These are phyloP conservation scores for Vitellaria paradoxa DNA, from an alignment of 179 eudicot species.

Conservation along the genomic window DNA sequence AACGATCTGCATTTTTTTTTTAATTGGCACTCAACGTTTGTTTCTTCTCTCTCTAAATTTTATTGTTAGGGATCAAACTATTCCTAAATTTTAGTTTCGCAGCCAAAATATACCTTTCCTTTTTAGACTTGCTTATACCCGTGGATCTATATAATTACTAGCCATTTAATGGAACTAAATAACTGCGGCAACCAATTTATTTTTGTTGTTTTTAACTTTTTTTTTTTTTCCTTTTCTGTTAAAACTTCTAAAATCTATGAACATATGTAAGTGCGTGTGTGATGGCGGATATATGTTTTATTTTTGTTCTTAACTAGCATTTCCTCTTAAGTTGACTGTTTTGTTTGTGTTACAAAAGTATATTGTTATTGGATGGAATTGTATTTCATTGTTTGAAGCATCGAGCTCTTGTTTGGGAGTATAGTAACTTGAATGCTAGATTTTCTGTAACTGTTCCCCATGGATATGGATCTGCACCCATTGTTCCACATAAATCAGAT, in stretches of 20 bases:
- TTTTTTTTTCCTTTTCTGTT: neutral
- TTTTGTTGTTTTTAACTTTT: neutral
- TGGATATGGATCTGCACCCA: neutral
- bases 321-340: neutral
- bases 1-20: constrained; percentile 7
- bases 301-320: neutral
- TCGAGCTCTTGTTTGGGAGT: neutral
- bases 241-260: neutral
- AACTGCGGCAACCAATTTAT: neutral
- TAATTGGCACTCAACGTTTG: neutral
- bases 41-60: neutral
- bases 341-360: no score
- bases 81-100: neutral
- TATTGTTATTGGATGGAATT: neutral
- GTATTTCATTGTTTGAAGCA: neutral
- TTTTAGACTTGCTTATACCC: neutral
- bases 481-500: neutral
- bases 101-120: neutral
- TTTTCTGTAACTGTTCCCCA: neutral
- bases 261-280: neutral
- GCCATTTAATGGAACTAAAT: neutral
- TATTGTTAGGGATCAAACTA: neutral
- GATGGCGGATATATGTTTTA: neutral
- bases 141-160: neutral
- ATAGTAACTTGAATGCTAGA: neutral